Percentiles rank a stretch among this genome's conserved stretches.
Evolutionary conservation across 2,329 filamentous ascomycete species (phyloP).

Genomic region (Ceratocystis eucalypticola): DNA sequence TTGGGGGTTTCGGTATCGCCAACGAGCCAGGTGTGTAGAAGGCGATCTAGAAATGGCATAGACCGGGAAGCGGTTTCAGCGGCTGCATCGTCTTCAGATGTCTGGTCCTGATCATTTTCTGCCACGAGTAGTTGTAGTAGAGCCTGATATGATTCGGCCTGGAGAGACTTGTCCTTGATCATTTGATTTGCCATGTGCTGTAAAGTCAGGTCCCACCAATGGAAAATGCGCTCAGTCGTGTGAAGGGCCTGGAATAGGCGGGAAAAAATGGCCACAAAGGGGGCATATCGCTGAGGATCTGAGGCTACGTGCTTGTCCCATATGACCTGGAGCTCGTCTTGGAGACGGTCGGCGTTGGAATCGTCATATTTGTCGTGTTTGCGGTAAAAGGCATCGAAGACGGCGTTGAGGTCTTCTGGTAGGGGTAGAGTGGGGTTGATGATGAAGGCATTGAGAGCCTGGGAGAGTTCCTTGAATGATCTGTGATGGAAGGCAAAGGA

Average conservation of each 20-base stretch:
- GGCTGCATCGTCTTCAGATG: constrained; percentile 30
- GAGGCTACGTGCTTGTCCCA: constrained; percentile 52
- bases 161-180: constrained; percentile 47
- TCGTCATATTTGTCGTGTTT: constrained; percentile 57
- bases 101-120: constrained; percentile 43
- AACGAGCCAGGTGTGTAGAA: constrained; percentile 45
- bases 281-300: constrained; percentile 41
- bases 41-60: constrained; percentile 41
- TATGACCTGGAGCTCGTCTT: constrained; percentile 56
- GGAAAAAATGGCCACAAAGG: constrained; percentile 57
- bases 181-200: constrained; percentile 30
- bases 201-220: constrained; percentile 56
- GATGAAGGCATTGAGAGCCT: constrained; percentile 40
- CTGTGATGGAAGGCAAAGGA: constrained; percentile 26
- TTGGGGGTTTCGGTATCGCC: constrained; percentile 26
- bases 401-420: constrained; percentile 47
- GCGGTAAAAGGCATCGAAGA: constrained; percentile 54
- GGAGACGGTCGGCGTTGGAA: constrained; percentile 52
- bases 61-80: constrained; percentile 25
- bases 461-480: constrained; percentile 47
- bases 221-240: constrained; percentile 46
- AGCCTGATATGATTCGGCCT: constrained; percentile 51
- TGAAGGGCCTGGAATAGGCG: constrained; percentile 50
- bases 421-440: constrained; percentile 44
- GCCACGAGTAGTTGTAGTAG: constrained; percentile 51